phyloP scores from a whole-genome alignment of 2,329 filamentous ascomycete genomes.

The Celoporthe dispersa region DNA sequence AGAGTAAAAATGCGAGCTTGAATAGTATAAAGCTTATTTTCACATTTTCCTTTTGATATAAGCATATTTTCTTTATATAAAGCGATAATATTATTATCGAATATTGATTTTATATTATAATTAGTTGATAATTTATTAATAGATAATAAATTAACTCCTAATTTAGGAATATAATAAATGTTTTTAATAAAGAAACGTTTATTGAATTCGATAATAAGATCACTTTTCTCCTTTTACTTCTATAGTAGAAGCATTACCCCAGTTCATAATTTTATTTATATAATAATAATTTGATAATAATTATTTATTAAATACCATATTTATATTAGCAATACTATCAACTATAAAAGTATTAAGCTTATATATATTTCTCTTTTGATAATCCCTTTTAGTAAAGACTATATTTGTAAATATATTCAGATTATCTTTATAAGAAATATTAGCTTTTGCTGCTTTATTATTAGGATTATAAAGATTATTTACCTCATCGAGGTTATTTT shows the following conservation, averaged over 20 bases:
- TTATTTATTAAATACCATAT: neutral
- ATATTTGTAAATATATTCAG: too few relatives aligned
- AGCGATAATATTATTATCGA: neutral
- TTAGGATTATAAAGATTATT: neutral
- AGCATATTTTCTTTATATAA: neutral
- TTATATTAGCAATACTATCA: constrained; percentile 5
- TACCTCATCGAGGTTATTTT: neutral
- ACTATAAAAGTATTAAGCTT: constrained; percentile 1
- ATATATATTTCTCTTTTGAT: constrained; percentile 1
- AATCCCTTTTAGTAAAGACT: neutral
- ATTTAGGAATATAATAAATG: neutral
- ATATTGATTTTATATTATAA: neutral
- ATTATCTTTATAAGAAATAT: neutral
- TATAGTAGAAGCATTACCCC: neutral
- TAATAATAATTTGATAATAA: too few relatives aligned
- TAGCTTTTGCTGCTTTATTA: constrained; percentile 5
- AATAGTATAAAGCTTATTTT: neutral
- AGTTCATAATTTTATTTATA: neutral
- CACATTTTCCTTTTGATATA: neutral
- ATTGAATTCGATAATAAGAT: neutral
- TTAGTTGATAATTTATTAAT: neutral
- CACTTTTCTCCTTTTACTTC: neutral
- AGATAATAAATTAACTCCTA: neutral
- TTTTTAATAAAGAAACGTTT: neutral
- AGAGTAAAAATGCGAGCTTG: too few relatives aligned